A percentile compares a stretch with the other conserved stretches of the same genome.
phyloP scores from a whole-genome alignment of 2,329 filamentous ascomycete species.

The Aureobasidium musti region DNA sequence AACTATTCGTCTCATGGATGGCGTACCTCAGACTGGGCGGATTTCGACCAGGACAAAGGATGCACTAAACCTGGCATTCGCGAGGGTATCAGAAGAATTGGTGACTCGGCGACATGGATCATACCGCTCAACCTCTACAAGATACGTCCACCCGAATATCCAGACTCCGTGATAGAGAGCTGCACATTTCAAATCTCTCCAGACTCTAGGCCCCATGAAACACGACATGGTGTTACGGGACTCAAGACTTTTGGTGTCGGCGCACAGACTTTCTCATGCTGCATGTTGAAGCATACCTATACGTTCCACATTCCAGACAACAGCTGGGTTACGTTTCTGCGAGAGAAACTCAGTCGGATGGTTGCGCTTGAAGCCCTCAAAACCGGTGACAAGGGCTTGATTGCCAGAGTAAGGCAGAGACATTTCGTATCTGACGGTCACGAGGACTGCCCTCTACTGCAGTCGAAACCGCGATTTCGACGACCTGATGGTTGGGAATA shows the following conservation, averaged over 20 bases:
- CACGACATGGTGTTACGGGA: neutral
- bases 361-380: slow-evolving; percentile 19
- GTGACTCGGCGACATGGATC: slow-evolving; percentile 15
- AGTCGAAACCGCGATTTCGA: neutral
- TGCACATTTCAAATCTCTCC: slow-evolving; percentile 20
- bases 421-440: neutral
- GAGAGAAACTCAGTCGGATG: slow-evolving; percentile 5
- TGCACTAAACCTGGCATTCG: slow-evolving; percentile 7
- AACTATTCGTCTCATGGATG: slow-evolving; percentile 17
- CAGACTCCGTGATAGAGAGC: slow-evolving; percentile 17
- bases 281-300: slow-evolving; percentile 23
- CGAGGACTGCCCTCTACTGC: neutral
- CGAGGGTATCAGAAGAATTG: slow-evolving; percentile 9
- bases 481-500: slow-evolving; percentile 17
- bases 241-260: slow-evolving; percentile 19
- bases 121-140: slow-evolving; percentile 16
- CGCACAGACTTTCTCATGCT: slow-evolving; percentile 20
- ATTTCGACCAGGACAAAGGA: slow-evolving; percentile 12
- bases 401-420: neutral
- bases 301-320: neutral
- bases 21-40: slow-evolving; percentile 15
- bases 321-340: slow-evolving; percentile 20
- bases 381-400: neutral
- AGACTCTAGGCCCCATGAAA: neutral
- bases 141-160: slow-evolving; percentile 1